These are phyloP conservation scores for Didymella keratinophila DNA, from an alignment of 2,329 filamentous ascomycete species.

Conservation along the genomic window DNA sequence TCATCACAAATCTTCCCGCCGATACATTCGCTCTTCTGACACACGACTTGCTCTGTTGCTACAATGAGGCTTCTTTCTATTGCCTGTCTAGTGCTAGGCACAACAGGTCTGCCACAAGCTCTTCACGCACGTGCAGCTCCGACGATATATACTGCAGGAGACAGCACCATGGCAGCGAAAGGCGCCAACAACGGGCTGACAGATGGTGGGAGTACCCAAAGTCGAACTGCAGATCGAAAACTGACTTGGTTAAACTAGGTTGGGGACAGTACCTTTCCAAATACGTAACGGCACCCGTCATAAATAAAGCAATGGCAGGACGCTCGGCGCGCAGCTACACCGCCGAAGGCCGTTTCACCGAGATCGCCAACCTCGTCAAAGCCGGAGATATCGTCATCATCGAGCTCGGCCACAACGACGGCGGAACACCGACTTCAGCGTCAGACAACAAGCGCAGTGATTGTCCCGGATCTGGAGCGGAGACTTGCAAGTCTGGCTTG, in stretches of 20 bases:
- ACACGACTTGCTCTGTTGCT: too few species aligned
- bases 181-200: background rate
- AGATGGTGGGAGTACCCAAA: background rate
- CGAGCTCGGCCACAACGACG: background rate
- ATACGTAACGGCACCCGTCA: background rate
- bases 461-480: background rate
- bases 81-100: too few species aligned
- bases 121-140: background rate
- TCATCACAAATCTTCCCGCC: too few species aligned
- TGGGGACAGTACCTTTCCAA: background rate
- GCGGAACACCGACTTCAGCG: background rate
- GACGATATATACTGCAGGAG: background rate
- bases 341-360: background rate
- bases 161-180: background rate
- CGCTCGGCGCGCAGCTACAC: background rate
- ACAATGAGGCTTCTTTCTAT: too few species aligned
- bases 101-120: background rate
- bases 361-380: background rate
- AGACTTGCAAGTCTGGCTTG: background rate
- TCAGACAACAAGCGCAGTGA: background rate
- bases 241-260: background rate
- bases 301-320: background rate
- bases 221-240: too few species aligned
- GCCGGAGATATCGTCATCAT: background rate
- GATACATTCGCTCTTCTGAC: too few species aligned